These are phyloP conservation scores for Tolypocladium paradoxum DNA, from an alignment of 2,329 filamentous ascomycete genomes.

Conservation along the genomic window DNA sequence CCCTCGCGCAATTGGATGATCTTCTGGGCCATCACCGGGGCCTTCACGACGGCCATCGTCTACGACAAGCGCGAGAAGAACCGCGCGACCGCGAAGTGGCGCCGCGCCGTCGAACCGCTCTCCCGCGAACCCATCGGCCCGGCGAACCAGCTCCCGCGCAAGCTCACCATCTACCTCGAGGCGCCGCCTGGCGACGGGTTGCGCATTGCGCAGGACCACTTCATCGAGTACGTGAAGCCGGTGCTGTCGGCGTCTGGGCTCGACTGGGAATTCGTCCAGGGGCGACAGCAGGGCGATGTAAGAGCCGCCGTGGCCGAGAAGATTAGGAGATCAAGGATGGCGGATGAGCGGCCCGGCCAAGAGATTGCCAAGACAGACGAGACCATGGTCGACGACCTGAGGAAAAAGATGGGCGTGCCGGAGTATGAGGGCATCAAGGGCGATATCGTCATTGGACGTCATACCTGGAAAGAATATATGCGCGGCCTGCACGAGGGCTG, in stretches of 20 bases:
- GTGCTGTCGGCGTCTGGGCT: constrained; percentile 79
- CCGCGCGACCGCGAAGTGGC: constrained; percentile 77
- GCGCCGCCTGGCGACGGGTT: constrained; percentile 81
- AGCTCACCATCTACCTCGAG: constrained; percentile 75
- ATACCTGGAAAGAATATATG: constrained; percentile 97
- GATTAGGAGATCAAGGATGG: constrained; percentile 60
- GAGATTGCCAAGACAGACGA: constrained; percentile 36
- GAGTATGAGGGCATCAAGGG: constrained; percentile 67
- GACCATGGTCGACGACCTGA: constrained; percentile 49
- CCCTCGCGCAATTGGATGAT: constrained; percentile 98
- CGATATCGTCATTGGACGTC: constrained; percentile 79
- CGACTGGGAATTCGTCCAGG: constrained; percentile 95
- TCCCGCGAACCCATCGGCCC: constrained; percentile 61
- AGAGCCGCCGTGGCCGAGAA: constrained; percentile 77
- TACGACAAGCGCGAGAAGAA: constrained; percentile 92
- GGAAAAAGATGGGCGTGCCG: constrained; percentile 54
- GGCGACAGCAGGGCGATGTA: constrained; percentile 84
- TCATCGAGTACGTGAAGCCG: constrained; percentile 91
- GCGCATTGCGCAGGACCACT: constrained; percentile 81
- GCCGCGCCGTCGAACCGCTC: constrained; percentile 72
- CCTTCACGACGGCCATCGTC: constrained; percentile 69
- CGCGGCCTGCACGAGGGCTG: constrained; percentile 91
- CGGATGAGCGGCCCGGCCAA: constrained; percentile 41
- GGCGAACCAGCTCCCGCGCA: constrained; percentile 65
- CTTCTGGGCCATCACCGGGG: constrained; percentile 70